Evolutionary conservation across 176 grass and related monocot species (phyloP), one percentile per base, ranked within the genome.

Genomic region (Hsuehochloa calcarea): DNA sequence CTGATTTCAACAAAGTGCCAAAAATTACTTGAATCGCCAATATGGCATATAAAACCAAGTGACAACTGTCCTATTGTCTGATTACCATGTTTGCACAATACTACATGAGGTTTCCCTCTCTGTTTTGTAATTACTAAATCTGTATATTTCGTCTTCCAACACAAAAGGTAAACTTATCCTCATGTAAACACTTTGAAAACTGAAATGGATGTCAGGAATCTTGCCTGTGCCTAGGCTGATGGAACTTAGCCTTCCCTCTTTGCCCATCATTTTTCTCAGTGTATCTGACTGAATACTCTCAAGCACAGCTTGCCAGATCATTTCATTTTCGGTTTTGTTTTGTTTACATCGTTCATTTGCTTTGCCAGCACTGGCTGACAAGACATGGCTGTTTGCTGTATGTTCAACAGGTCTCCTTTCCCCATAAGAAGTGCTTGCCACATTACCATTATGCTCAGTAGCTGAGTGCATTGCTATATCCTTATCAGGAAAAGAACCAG

Each of bases 301-400:
- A 74, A 99, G 90, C 51, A 94, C 93, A 78, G 90, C 91, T 84
- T 89, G 84, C 96, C 96, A 99, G 31, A 99, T 96, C 39, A 90
- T 87, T 65, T 90, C 92, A 72, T 78, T 95, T 89, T 98, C 84
- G 0, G 60, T 70, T 88, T 87, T 92, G 20, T 25, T 66, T 80
- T 87, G 80, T 71, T 70, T 88, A 74, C 68, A 60, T 73, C 12
- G 37, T 12, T 83, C 82, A 64, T 82, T 90, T 68, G 19, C 63
- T 80, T 56, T 85, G 67, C 72, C 20, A 55, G 69, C 80, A 90
- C 64, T 82, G 56, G 74, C 80, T 77, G 72, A 81, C 59, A 82
- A 66, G 23, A 82, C 65, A 80, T 83, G 47, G 39, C 64, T 35
- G 78, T 86, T 61, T 84, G 86, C 51, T 74, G 65, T 69, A 47